Conservation (phyloP, 2,329 filamentous ascomycete genomes). For the Arthroderma uncinatum region DNA sequence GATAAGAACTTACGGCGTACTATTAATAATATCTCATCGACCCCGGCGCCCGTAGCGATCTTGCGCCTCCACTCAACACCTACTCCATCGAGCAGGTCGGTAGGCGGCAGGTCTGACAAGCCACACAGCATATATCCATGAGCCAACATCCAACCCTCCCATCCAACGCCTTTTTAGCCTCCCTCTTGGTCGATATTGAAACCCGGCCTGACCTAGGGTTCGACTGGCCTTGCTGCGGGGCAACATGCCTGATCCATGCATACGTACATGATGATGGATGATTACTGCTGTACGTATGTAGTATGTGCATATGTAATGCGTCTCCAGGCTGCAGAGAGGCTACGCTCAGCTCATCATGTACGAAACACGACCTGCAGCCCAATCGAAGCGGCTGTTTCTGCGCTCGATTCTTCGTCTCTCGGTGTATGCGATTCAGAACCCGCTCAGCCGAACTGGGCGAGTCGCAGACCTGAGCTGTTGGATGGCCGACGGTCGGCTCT, state of each 20-base stretch:
- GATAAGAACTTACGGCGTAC: too few relatives aligned
- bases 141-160: too few relatives aligned
- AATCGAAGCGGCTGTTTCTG: not conserved
- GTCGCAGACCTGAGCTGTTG: too few relatives aligned
- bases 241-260: not conserved
- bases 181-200: too few relatives aligned
- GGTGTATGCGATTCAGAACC: not conserved
- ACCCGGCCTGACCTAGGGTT: too few relatives aligned
- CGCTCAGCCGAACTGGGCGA: not conserved
- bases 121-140: too few relatives aligned
- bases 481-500: not conserved
- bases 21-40: too few relatives aligned
- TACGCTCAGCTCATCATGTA: not conserved
- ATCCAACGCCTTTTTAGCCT: too few relatives aligned
- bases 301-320: not conserved
- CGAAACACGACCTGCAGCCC: slow-evolving; percentile 2
- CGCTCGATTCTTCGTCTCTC: not conserved
- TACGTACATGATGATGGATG: not conserved
- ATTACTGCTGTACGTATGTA: not conserved
- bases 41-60: too few relatives aligned
- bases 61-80: too few relatives aligned
- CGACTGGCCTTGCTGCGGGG: not conserved
- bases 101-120: too few relatives aligned
- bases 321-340: not conserved
- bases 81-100: too few relatives aligned